Conservation (phyloP, 208 protist species). For the Porcisia hertigi region DNA sequence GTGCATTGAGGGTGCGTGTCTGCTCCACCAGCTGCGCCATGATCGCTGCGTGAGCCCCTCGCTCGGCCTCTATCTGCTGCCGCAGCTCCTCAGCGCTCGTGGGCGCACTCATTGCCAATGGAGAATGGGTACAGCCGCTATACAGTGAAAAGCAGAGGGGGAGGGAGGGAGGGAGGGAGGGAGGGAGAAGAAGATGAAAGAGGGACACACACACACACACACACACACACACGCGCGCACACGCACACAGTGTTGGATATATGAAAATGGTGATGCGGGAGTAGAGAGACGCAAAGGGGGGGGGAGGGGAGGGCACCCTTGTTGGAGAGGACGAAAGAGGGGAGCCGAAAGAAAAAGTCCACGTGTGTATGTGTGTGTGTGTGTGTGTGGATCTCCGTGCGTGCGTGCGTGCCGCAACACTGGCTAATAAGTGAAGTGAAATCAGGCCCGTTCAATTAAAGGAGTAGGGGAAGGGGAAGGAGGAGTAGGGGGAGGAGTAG, state of each 20-base stretch:
- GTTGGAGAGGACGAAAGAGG: too few species aligned
- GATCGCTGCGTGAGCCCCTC: constrained; percentile 27
- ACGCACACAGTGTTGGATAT: not conserved
- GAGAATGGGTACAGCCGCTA: not conserved
- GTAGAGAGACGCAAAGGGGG: too few species aligned
- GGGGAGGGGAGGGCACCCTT: not conserved
- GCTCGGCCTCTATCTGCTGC: constrained; percentile 32
- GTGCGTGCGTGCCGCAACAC: not conserved
- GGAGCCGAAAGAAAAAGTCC: not conserved
- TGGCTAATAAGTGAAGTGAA: too few species aligned
- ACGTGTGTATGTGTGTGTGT: not conserved
- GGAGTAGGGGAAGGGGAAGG: too few species aligned
- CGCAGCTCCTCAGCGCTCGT: constrained; percentile 29
- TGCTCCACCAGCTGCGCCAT: constrained; percentile 41
- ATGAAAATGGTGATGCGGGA: too few species aligned
- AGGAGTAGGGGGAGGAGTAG: too few species aligned
- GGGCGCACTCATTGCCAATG: not conserved
- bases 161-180: not conserved
- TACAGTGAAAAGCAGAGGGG: too few species aligned
- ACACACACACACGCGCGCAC: not conserved
- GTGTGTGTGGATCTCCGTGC: too few species aligned
- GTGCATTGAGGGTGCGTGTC: constrained; percentile 24
- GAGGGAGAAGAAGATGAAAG: not conserved
- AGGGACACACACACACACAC: not conserved
- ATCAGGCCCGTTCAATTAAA: too few species aligned